Evolutionary conservation across 768 basidiomycete genomes (phyloP).

Genomic region (Boletus rubroflammeus): DNA sequence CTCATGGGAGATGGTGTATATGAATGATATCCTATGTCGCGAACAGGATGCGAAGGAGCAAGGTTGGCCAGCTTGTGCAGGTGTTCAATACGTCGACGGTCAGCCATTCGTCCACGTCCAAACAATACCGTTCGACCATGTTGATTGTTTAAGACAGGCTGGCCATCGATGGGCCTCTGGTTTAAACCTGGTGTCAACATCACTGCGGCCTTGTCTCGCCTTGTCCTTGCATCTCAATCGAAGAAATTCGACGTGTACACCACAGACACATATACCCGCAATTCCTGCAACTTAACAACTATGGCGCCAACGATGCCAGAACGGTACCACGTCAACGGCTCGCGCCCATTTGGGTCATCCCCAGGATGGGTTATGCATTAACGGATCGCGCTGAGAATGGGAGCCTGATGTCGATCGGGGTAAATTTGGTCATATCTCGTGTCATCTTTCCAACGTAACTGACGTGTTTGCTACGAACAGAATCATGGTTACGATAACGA

Average conservation of each 20-base stretch:
- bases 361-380: slow-evolving; percentile 73
- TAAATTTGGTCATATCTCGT: slow-evolving; percentile 24
- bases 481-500: slow-evolving; percentile 88
- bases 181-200: slow-evolving; percentile 58
- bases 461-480: slow-evolving; percentile 32
- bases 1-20: slow-evolving; percentile 66
- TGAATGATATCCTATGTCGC: slow-evolving; percentile 49
- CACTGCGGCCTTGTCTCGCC: slow-evolving; percentile 47
- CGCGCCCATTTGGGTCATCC: slow-evolving; percentile 79
- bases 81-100: slow-evolving; percentile 13
- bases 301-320: slow-evolving; percentile 57
- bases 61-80: slow-evolving; percentile 15
- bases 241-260: slow-evolving; percentile 59
- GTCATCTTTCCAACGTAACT: background rate
- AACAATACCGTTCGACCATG: background rate
- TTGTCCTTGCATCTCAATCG: slow-evolving; percentile 46
- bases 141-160: slow-evolving; percentile 49
- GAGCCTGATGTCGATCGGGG: slow-evolving; percentile 60
- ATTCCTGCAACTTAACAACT: background rate
- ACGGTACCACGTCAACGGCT: slow-evolving; percentile 73
- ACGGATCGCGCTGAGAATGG: slow-evolving; percentile 62
- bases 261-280: slow-evolving; percentile 8
- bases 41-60: slow-evolving; percentile 2
- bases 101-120: background rate
- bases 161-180: slow-evolving; percentile 83